Conservation (phyloP, 2,329 filamentous ascomycete species). For the Sporothrix pseudoabietina region DNA sequence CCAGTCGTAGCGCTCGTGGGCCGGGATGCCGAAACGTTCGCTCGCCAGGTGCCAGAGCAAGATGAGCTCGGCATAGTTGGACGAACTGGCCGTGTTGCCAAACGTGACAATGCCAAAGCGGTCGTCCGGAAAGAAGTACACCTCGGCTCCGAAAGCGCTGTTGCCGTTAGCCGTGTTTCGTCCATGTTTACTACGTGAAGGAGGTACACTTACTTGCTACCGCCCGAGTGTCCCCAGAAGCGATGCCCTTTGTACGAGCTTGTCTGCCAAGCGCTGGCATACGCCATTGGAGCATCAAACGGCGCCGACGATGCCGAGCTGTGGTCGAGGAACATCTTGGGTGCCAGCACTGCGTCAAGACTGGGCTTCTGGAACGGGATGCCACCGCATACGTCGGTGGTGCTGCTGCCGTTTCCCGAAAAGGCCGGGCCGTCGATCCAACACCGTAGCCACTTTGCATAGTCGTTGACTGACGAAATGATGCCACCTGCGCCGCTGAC, state of each 20-base stretch:
- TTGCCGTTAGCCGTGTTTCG: neutral
- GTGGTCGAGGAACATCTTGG: conserved; percentile 39
- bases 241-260: conserved; percentile 48
- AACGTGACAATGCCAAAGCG: conserved; percentile 49
- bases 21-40: conserved; percentile 44
- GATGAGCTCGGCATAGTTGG: conserved; percentile 42
- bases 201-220: conserved; percentile 40
- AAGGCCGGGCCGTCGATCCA: conserved; percentile 44
- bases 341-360: conserved; percentile 42
- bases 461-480: conserved; percentile 54
- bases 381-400: conserved; percentile 32
- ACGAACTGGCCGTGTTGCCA: conserved; percentile 49
- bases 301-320: conserved; percentile 32
- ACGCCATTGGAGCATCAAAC: conserved; percentile 43
- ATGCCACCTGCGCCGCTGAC: conserved; percentile 47
- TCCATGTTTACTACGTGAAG: neutral
- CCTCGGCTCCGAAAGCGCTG: conserved; percentile 40
- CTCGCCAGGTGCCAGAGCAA: conserved; percentile 47
- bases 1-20: conserved; percentile 45
- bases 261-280: conserved; percentile 47
- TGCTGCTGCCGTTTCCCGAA: neutral
- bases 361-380: conserved; percentile 42
- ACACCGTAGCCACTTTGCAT: conserved; percentile 54
- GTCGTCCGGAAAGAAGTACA: conserved; percentile 48
- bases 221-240: conserved; percentile 48